These are phyloP conservation scores for Xylaria flabelliformis DNA, from an alignment of 495 filamentous ascomycete species.

Conservation along the genomic window DNA sequence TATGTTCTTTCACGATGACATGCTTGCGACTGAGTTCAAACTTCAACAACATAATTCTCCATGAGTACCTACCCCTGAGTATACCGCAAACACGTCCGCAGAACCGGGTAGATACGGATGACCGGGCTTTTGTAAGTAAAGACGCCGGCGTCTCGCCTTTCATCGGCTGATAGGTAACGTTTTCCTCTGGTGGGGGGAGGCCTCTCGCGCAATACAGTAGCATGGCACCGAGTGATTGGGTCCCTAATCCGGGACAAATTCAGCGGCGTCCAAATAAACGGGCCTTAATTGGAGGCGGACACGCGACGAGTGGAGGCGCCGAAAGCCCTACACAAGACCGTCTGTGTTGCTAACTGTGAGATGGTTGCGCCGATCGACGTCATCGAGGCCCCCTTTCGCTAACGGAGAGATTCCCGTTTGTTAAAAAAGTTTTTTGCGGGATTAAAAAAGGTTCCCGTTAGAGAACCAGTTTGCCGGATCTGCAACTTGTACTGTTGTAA, in stretches of 20 bases:
- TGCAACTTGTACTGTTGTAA: too few relatives aligned
- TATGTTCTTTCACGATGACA: background rate
- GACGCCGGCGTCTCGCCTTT: constrained; percentile 1
- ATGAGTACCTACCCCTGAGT: too few relatives aligned
- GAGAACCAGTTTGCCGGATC: too few relatives aligned
- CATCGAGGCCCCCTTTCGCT: background rate
- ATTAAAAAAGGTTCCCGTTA: background rate
- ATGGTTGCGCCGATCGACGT: constrained; percentile 10
- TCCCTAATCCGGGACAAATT: too few relatives aligned
- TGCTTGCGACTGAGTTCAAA: background rate
- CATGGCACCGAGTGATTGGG: constrained; percentile 8
- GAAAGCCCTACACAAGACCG: background rate
- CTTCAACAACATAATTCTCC: background rate
- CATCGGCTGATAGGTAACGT: background rate
- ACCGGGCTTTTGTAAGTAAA: background rate
- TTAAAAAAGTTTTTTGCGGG: constrained; percentile 5
- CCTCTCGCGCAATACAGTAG: background rate
- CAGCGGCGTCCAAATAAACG: background rate
- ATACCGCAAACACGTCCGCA: background rate
- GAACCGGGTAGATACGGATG: background rate
- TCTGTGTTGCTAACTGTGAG: background rate
- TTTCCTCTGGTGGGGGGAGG: background rate
- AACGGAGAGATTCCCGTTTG: background rate
- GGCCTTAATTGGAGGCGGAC: constrained; percentile 4
- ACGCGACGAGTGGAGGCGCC: constrained; percentile 9